Base-by-base conservation (phyloP, 164 flowering plant species). In the Protea cynaroides region DNA sequence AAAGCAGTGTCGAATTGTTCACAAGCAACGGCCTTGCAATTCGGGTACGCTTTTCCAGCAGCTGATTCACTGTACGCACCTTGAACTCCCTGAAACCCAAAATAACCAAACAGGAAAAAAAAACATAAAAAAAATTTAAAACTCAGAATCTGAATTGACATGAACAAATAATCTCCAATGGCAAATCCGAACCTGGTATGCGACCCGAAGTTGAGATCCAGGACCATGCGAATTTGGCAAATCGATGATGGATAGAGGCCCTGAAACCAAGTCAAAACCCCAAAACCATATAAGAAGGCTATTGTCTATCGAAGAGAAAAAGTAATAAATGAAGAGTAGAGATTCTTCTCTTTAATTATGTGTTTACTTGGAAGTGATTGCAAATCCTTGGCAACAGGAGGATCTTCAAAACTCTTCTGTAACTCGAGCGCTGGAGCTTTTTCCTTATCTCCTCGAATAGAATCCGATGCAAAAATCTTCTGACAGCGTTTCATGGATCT, bases 31-130 rank as follows among this genome's bases (percentile, higher is more conserved):
- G 96, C 82, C 82, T 90, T 88, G 52, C 98, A 93, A 66, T 87
- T 82, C 2, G 98, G 97, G 59, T 89, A 93, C 0, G 98, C 98
- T 77, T 88, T 93, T 71, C 80, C 76, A 0, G 98, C 98, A 6
- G 97, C 97, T 8, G 88, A 83, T 68, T 93, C 97, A 70, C 98
- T 93, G 73, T 83, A 93, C 0, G 98, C 98, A 29, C 98, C 98
- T 37, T 75, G 81, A 76, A 84, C 86, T 50, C 98, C 98, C 98
- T 93, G 63, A 23, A 72, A 53, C 17, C 46, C 10, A 23, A 13
- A 18, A 58, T 56, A 18, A 14, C 8, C 55, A 17, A 21, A 43
- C 44, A 51, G 0, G 34, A 55, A 4, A 36, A 51, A 44, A 47
- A 29, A 36, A 64, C 37, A 17, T 12, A 70, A 62, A 43, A 24